These are phyloP conservation scores for Chaetoceros muelleri DNA, from an alignment of 108 stramenopile genomes.

Conservation along the genomic window DNA sequence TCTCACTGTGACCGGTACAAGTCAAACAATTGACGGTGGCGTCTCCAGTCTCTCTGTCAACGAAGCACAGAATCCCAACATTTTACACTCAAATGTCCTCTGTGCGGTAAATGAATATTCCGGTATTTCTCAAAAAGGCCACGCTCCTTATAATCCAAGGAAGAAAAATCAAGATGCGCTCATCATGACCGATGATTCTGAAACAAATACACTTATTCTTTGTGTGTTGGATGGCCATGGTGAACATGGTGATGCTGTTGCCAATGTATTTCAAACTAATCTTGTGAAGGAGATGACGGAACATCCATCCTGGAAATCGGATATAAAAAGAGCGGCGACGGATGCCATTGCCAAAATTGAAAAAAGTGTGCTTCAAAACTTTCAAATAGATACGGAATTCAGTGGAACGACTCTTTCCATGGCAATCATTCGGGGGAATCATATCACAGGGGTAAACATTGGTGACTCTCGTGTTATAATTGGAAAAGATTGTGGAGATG, in stretches of 20 bases:
- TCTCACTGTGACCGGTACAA: constrained; percentile 74
- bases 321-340: constrained; percentile 60
- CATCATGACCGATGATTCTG: constrained; percentile 91
- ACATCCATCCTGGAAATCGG: constrained; percentile 70
- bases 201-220: constrained; percentile 85
- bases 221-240: constrained; percentile 98
- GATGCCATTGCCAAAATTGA: constrained; percentile 88
- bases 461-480: constrained; percentile 89
- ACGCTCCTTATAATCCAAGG: constrained; percentile 96
- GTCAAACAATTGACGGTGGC: constrained; percentile 75
- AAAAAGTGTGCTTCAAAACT: constrained; percentile 77
- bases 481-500: constrained; percentile 47
- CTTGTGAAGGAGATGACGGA: constrained; percentile 81
- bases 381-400: constrained; percentile 90
- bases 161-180: constrained; percentile 99
- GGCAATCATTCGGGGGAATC: constrained; percentile 85
- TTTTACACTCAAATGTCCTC: constrained; percentile 23
- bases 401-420: constrained; percentile 93
- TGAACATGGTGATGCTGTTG: constrained; percentile 92
- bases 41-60: constrained; percentile 15
- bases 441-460: constrained; percentile 86
- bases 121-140: constrained; percentile 94
- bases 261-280: constrained; percentile 81
- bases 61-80: neutral
- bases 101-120: constrained; percentile 91